A percentile compares a stretch with the other conserved stretches of the same genome.
Evolutionary conservation across 257 asterid species (phyloP).

Genomic region (Capsicum pubescens): DNA sequence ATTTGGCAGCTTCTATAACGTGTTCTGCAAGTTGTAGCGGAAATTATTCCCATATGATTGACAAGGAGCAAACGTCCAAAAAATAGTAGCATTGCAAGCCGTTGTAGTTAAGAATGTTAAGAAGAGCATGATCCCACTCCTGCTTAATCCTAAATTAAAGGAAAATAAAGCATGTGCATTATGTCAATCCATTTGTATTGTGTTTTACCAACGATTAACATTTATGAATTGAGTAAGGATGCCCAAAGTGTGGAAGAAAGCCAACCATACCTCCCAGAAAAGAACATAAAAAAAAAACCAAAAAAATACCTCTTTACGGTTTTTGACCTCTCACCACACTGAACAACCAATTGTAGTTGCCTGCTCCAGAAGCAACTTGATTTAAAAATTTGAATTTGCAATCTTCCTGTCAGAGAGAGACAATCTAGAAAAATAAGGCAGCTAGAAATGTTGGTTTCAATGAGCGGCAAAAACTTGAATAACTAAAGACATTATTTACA

Average conservation of each 20-base stretch:
- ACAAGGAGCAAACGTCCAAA: slow-evolving; percentile 97
- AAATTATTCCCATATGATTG: slow-evolving; percentile 97
- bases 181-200: slow-evolving; percentile 3
- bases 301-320: slow-evolving; percentile 82
- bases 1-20: slow-evolving; percentile 96
- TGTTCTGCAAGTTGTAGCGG: slow-evolving; percentile 90
- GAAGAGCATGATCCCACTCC: slow-evolving; percentile 99
- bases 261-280: too few relatives aligned
- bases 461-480: neutral
- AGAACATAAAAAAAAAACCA: too few relatives aligned
- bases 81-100: slow-evolving; percentile 90
- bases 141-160: slow-evolving; percentile 72
- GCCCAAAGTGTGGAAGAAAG: neutral
- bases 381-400: slow-evolving; percentile 90
- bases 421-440: slow-evolving; percentile 22
- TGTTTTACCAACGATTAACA: neutral
- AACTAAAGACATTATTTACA: neutral
- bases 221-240: neutral
- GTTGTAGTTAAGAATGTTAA: slow-evolving; percentile 83
- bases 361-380: slow-evolving; percentile 88
- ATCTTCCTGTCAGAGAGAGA: slow-evolving; percentile 71
- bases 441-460: neutral
- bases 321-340: slow-evolving; percentile 90
- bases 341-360: slow-evolving; percentile 90
- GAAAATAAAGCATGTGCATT: slow-evolving; percentile 8